phyloP scores from a whole-genome alignment of 2,329 filamentous ascomycete genomes.

The Pleomassaria siparia region DNA sequence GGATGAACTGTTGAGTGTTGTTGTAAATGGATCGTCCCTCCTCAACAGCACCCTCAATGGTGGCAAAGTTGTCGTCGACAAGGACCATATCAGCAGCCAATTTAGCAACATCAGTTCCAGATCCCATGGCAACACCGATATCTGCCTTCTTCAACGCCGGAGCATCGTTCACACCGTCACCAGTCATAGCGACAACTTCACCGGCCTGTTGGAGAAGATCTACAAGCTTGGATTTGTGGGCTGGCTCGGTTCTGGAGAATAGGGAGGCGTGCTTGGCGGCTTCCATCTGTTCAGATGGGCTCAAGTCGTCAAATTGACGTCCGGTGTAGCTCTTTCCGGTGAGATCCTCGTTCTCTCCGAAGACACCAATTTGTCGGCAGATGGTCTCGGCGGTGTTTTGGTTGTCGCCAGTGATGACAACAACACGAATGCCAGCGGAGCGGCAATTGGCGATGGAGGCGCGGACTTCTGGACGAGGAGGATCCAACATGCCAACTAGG shows the following conservation, averaged over 20 bases:
- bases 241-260: slow-evolving; percentile 94
- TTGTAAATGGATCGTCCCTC: slow-evolving; percentile 98
- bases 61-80: slow-evolving; percentile 98
- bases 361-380: slow-evolving; percentile 95
- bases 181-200: slow-evolving; percentile 98
- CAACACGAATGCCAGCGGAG: slow-evolving; percentile 90
- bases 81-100: slow-evolving; percentile 98
- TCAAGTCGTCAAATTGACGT: slow-evolving; percentile 87
- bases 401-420: slow-evolving; percentile 98
- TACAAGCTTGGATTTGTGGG: slow-evolving; percentile 96
- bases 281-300: slow-evolving; percentile 74
- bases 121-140: slow-evolving; percentile 98
- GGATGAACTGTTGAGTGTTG: slow-evolving; percentile 99
- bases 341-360: slow-evolving; percentile 77
- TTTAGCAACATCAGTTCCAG: slow-evolving; percentile 95
- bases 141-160: slow-evolving; percentile 98
- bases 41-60: slow-evolving; percentile 92
- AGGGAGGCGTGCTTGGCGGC: slow-evolving; percentile 84
- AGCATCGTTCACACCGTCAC: slow-evolving; percentile 97
- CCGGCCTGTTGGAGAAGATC: slow-evolving; percentile 90
- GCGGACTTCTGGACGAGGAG: slow-evolving; percentile 88
- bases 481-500: slow-evolving; percentile 94
- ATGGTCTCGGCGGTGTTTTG: slow-evolving; percentile 97
- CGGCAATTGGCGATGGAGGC: slow-evolving; percentile 85
- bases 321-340: slow-evolving; percentile 93